phyloP scores from a whole-genome alignment of 2,329 filamentous ascomycete species.

The Nigrospora oryzae region DNA sequence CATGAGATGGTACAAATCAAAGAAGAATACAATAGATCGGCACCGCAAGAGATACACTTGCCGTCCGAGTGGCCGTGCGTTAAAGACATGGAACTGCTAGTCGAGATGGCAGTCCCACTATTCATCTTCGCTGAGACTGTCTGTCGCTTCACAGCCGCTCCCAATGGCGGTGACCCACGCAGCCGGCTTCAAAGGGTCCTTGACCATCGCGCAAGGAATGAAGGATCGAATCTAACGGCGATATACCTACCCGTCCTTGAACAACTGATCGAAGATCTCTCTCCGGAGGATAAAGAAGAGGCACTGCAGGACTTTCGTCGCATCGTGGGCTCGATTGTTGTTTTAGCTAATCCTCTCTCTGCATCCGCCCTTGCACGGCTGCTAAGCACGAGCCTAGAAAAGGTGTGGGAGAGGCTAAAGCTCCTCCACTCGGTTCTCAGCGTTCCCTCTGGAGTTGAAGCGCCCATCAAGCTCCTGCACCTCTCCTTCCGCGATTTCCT shows the following conservation, averaged over 20 bases:
- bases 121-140: slow-evolving; percentile 21
- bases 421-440: background rate
- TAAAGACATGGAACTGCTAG: slow-evolving; percentile 3
- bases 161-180: background rate
- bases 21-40: no score
- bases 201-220: background rate
- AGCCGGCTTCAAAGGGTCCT: slow-evolving; percentile 1
- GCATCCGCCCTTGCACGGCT: background rate
- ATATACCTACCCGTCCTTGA: slow-evolving; percentile 12
- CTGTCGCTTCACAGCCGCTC: slow-evolving; percentile 16
- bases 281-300: background rate
- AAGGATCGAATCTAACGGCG: slow-evolving; percentile 9
- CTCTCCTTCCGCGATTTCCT: no score
- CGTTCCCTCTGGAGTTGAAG: no score
- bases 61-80: slow-evolving; percentile 19
- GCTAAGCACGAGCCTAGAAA: background rate
- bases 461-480: no score
- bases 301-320: no score
- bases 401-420: background rate
- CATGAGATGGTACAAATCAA: slow-evolving; percentile 8
- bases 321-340: no score
- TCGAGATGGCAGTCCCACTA: slow-evolving; percentile 13
- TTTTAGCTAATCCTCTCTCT: background rate
- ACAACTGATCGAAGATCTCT: background rate
- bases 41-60: no score